Evolutionary conservation across 192 early-diverging fungal genomes (phyloP).

Genomic region (Entomortierella parvispora): DNA sequence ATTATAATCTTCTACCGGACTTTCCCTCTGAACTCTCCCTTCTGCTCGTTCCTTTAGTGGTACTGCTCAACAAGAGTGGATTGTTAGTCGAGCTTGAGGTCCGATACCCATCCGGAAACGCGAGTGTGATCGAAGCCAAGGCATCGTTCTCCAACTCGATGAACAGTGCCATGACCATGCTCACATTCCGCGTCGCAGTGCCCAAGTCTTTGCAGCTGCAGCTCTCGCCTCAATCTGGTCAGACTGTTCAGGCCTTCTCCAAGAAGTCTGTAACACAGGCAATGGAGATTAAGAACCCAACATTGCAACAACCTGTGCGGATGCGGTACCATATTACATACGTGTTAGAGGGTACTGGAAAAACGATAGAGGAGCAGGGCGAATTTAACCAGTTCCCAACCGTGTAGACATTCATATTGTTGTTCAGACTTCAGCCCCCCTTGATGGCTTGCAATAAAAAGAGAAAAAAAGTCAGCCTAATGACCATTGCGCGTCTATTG

Average conservation of each 20-base stretch:
- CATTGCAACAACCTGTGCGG: constrained; percentile 53
- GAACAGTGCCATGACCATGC: constrained; percentile 51
- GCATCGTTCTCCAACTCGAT: constrained; percentile 59
- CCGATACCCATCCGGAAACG: constrained; percentile 12
- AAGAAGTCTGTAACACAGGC: constrained; percentile 50
- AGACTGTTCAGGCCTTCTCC: constrained; percentile 47
- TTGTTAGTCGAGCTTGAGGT: constrained; percentile 52
- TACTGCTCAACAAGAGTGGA: constrained; percentile 59
- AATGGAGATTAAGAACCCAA: constrained; percentile 57
- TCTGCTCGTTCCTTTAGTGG: constrained; percentile 18
- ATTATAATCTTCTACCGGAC: neutral
- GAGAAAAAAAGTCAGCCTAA: too few species aligned
- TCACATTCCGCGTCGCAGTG: constrained; percentile 58
- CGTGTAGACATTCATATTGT: neutral
- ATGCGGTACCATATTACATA: constrained; percentile 62
- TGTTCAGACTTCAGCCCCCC: neutral
- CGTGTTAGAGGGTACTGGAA: constrained; percentile 43
- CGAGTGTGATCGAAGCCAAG: constrained; percentile 30
- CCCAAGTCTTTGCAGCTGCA: constrained; percentile 63
- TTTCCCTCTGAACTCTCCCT: neutral
- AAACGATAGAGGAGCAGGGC: constrained; percentile 60
- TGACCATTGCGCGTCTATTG: too few species aligned
- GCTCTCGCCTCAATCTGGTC: constrained; percentile 57
- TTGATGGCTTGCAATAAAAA: too few species aligned
- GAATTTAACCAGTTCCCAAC: constrained; percentile 49